Evolutionary conservation across 2,329 filamentous ascomycete genomes (phyloP), one percentile per base, ranked within the genome.

Genomic region (Hortaea werneckii): DNA sequence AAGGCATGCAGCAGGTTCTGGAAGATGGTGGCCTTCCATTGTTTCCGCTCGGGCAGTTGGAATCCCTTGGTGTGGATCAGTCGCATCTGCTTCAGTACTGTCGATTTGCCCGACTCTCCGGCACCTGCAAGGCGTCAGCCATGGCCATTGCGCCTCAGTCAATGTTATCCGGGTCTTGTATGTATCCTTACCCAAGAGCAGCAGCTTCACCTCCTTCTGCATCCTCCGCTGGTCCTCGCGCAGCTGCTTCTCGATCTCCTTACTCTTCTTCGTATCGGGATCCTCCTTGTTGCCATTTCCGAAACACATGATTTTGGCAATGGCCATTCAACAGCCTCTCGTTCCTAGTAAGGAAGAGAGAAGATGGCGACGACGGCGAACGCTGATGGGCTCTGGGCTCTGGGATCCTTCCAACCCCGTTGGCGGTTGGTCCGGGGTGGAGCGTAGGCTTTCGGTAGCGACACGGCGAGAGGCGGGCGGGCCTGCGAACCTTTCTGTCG

Each of bases 61-160:
- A 96, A 96, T 42, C 92, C 90, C 66, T 88, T 82, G 10, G 87
- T 82, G 66, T 96, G 92, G 58, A 98, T 95, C 67, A 98, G 82
- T 66, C 90, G 90, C 92, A 98, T 96, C 74, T 96, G 90, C 73
- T 96, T 96, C 54, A 96, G 79, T 49, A 96, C 89, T 1, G 90
- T 96, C 6, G 90, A 95, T 70, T 96, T 96, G 54, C 90, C 87
- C 48, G 85, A 92, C 70, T 96, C 90, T 63, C 90, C 90, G 59
- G 90, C 90, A 66, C 90, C 89, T 95, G 49, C 40, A 42, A 32
- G 51, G 44, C 52, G 61, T 68, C 54, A 66, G 61, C 51, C 20
- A 20, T 20, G 20, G 20, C 20, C 20, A 20, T 20, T 30, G 9
- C 28, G 9, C 37, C 6, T 12, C 29, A 11, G 12, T 37, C 20